phyloP scores from a whole-genome alignment of 2,329 filamentous ascomycete species.

The Clarireedia paspali region DNA sequence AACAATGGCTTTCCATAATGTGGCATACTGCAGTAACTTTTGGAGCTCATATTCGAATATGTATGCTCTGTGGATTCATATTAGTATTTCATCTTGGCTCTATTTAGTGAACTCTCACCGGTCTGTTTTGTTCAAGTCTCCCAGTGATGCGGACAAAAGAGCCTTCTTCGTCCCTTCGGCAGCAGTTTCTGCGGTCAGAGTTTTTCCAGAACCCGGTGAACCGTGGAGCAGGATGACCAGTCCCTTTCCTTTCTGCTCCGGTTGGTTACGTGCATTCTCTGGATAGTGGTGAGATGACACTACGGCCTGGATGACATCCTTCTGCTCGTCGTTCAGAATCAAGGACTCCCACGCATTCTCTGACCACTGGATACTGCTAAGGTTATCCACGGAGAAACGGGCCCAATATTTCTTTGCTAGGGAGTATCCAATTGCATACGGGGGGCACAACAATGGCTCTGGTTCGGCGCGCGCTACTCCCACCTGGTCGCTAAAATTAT shows the following conservation, averaged over 20 bases:
- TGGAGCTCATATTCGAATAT: slow-evolving; percentile 31
- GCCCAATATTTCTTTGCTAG: slow-evolving; percentile 16
- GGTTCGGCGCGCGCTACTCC: background rate
- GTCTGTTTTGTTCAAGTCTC: slow-evolving; percentile 13
- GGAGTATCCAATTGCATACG: slow-evolving; percentile 14
- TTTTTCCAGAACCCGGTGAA: too few species aligned
- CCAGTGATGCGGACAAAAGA: slow-evolving; percentile 13
- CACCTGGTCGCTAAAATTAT: slow-evolving; percentile 1
- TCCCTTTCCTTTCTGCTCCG: too few species aligned
- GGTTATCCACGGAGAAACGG: slow-evolving; percentile 11
- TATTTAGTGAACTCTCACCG: slow-evolving; percentile 1
- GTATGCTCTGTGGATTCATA: too few species aligned
- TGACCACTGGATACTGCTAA: slow-evolving; percentile 9
- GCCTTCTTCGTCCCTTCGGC: slow-evolving; percentile 12
- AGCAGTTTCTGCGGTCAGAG: slow-evolving; percentile 1
- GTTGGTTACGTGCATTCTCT: too few species aligned
- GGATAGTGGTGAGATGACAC: too few species aligned
- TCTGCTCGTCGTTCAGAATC: too few species aligned
- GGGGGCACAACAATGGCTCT: slow-evolving; percentile 7
- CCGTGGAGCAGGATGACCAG: too few species aligned
- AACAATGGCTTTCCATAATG: slow-evolving; percentile 64
- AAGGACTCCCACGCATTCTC: slow-evolving; percentile 3
- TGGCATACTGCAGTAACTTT: slow-evolving; percentile 62
- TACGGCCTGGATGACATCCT: too few species aligned
- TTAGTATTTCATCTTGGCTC: too few species aligned